These are phyloP conservation scores for Thelonectria discophora DNA, from an alignment of 2,329 filamentous ascomycete genomes.

Conservation along the genomic window DNA sequence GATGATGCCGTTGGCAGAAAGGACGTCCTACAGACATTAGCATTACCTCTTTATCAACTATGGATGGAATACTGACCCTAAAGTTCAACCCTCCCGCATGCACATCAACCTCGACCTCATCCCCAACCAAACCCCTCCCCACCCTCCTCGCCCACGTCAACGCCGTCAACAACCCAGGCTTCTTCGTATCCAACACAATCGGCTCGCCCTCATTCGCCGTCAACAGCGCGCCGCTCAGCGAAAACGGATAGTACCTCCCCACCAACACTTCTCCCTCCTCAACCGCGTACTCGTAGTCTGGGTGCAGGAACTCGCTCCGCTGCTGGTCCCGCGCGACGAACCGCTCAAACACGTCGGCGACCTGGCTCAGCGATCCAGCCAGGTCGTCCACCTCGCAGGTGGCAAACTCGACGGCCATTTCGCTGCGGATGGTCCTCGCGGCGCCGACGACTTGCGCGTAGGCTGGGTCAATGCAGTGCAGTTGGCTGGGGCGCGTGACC, in stretches of 20 bases:
- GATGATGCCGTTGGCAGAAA: conserved; percentile 44
- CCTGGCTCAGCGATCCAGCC: conserved; percentile 13
- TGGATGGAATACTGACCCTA: conserved; percentile 19
- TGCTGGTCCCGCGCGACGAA: conserved; percentile 27
- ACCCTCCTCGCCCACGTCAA: conserved; percentile 31
- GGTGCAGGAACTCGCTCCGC: conserved; percentile 33
- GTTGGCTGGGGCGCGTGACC: conserved; percentile 44
- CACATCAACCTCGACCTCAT: conserved; percentile 48
- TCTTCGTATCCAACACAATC: conserved; percentile 19
- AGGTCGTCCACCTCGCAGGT: conserved; percentile 44
- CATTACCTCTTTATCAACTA: background rate
- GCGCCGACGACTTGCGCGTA: conserved; percentile 44
- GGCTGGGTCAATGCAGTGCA: conserved; percentile 39
- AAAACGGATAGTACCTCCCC: conserved; percentile 41
- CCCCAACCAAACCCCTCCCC: conserved; percentile 1
- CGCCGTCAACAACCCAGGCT: conserved; percentile 33
- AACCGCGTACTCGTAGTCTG: conserved; percentile 47
- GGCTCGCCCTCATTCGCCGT: background rate
- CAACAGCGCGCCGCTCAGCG: conserved; percentile 34
- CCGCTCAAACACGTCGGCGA: conserved; percentile 34
- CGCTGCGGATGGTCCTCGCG: conserved; percentile 43
- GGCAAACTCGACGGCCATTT: conserved; percentile 40
- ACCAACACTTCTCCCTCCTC: conserved; percentile 39
- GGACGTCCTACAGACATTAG: conserved; percentile 47
- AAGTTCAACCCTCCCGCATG: conserved; percentile 30